phyloP scores from a whole-genome alignment of 2,329 filamentous ascomycete genomes.

The Dactylonectria macrodidyma region DNA sequence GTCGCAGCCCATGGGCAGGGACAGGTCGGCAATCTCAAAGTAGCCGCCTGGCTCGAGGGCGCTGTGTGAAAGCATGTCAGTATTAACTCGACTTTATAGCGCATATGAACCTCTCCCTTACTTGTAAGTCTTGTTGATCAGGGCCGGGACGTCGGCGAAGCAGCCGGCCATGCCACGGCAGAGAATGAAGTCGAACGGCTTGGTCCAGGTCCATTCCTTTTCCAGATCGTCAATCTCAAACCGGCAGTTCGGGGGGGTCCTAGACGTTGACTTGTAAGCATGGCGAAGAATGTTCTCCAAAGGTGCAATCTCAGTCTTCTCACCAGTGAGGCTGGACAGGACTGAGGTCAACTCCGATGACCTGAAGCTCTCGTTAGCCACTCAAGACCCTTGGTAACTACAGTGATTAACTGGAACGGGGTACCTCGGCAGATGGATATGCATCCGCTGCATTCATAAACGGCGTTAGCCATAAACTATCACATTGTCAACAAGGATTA shows the following conservation, averaged over 20 bases:
- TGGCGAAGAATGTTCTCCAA: not conserved
- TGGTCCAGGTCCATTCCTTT: constrained; percentile 43
- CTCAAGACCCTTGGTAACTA: not conserved
- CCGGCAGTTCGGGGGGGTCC: constrained; percentile 41
- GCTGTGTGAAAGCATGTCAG: constrained; percentile 13
- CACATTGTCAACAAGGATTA: not conserved
- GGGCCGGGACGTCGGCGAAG: constrained; percentile 37
- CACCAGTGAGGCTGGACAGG: constrained; percentile 38
- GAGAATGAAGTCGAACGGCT: constrained; percentile 46
- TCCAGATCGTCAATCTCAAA: constrained; percentile 47
- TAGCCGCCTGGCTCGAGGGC: constrained; percentile 42
- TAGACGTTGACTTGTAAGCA: constrained; percentile 14
- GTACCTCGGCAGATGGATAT: constrained; percentile 33
- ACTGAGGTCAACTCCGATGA: constrained; percentile 42
- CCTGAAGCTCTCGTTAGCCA: constrained; percentile 16
- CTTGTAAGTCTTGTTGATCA: constrained; percentile 44
- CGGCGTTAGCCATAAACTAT: not conserved
- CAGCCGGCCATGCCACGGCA: constrained; percentile 39
- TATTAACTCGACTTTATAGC: too few relatives aligned
- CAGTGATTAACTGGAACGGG: not conserved
- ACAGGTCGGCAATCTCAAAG: constrained; percentile 42
- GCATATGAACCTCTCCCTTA: not conserved
- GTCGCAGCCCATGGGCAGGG: constrained; percentile 36
- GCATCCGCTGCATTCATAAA: constrained; percentile 28
- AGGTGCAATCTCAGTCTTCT: not conserved